Conservation (phyloP, 2,329 filamentous ascomycete genomes). For the Aquanectria penicillioides region DNA sequence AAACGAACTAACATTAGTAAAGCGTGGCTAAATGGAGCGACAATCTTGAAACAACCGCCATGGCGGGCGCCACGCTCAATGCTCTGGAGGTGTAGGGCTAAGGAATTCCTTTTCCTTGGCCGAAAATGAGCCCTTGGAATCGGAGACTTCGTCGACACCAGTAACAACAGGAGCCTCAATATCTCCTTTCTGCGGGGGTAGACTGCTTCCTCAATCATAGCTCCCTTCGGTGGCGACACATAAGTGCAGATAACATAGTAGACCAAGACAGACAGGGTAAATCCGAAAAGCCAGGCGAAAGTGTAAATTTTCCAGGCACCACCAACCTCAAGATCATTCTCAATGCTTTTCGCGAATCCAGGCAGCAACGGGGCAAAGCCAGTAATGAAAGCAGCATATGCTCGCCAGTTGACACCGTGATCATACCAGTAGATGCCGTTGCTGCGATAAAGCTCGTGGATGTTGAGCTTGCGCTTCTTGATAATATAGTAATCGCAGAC, state of each 20-base stretch:
- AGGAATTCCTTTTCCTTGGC: slow-evolving; percentile 3
- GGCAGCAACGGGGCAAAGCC: background rate
- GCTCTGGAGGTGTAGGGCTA: background rate
- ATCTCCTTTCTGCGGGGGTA: background rate
- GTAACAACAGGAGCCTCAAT: background rate
- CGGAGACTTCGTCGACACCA: background rate
- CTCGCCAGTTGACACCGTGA: slow-evolving; percentile 1
- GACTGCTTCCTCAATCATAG: slow-evolving; percentile 3
- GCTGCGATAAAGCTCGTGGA: slow-evolving; percentile 3
- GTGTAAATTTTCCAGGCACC: slow-evolving; percentile 7
- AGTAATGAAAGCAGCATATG: background rate
- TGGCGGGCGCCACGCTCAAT: no score
- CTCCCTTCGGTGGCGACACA: background rate
- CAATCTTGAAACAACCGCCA: no score
- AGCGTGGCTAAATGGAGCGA: no score
- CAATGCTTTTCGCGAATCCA: slow-evolving; percentile 5
- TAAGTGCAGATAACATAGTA: slow-evolving; percentile 12
- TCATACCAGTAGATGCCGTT: slow-evolving; percentile 4
- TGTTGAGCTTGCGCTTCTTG: slow-evolving; percentile 3
- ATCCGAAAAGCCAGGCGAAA: slow-evolving; percentile 5
- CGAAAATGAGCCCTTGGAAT: slow-evolving; percentile 7
- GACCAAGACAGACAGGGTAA: background rate
- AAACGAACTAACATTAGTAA: no score
- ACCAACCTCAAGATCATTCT: background rate
- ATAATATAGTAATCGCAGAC: slow-evolving; percentile 12